Conservation (phyloP, 495 filamentous ascomycete species). For the Xylaria cubensis region DNA sequence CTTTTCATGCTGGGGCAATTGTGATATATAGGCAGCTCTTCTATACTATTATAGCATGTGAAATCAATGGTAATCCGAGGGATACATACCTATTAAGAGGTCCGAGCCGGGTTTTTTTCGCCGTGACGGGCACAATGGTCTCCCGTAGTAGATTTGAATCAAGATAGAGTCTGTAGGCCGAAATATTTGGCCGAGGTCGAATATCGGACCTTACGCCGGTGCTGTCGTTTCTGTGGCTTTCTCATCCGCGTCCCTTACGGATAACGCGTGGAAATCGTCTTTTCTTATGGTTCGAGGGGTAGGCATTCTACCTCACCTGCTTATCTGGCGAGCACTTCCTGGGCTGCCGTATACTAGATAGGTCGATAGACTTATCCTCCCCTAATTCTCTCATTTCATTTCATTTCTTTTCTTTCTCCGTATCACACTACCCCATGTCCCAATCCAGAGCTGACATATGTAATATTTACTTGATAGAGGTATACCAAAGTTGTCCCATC, state of each 20-base stretch:
- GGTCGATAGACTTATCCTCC: neutral
- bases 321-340: neutral
- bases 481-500: neutral
- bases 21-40: neutral
- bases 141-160: neutral
- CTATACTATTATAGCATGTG: neutral
- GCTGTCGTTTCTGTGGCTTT: neutral
- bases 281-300: neutral
- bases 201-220: neutral
- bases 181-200: neutral
- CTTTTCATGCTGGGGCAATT: neutral
- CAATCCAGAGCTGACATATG: neutral
- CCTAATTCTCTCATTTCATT: neutral
- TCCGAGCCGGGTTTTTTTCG: conserved; percentile 10
- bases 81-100: neutral
- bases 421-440: neutral
- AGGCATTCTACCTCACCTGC: neutral
- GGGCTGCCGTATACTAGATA: neutral
- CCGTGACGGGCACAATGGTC: neutral
- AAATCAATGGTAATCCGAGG: neutral
- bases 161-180: neutral
- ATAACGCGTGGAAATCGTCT: neutral
- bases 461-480: neutral
- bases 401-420: neutral
- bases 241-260: neutral